Evolutionary conservation across 257 asterid genomes (phyloP).

Genomic region (Primulina tabacum): DNA sequence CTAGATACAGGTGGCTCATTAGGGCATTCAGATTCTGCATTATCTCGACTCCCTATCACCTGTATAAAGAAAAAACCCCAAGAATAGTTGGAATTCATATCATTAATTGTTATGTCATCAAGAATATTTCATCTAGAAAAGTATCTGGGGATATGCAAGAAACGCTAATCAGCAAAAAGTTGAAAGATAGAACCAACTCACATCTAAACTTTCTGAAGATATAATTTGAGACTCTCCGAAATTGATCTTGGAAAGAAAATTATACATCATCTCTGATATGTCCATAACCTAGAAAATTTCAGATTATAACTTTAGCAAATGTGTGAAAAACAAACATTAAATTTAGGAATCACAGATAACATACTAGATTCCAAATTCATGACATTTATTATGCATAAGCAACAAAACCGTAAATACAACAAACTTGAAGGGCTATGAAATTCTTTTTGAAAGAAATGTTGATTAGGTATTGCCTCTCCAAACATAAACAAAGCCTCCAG

Average conservation of each 20-base stretch:
- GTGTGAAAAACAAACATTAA: conserved; percentile 17
- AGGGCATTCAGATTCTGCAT: conserved; percentile 33
- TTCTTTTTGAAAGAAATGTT: background rate
- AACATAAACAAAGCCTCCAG: background rate
- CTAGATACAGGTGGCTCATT: conserved; percentile 30
- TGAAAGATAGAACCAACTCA: conserved; percentile 33
- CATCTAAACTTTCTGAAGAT: conserved; percentile 41
- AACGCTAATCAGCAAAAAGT: conserved; percentile 20
- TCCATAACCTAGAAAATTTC: conserved; percentile 53
- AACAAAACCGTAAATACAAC: background rate
- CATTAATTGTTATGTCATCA: conserved; percentile 2
- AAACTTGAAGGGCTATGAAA: conserved; percentile 5
- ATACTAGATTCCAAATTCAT: background rate
- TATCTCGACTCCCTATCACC: conserved; percentile 32
- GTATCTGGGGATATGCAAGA: conserved; percentile 7
- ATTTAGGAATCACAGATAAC: background rate
- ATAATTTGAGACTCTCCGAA: conserved; percentile 46
- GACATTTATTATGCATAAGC: conserved; percentile 8
- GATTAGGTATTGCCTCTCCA: background rate
- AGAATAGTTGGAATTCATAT: conserved; percentile 21
- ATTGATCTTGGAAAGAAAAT: conserved; percentile 38
- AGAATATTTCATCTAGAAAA: conserved; percentile 10
- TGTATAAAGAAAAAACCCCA: conserved; percentile 28
- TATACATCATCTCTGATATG: conserved; percentile 57
- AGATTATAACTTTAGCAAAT: conserved; percentile 16